Conservation (phyloP, 176 grass and related monocot species). For the Aegilops tauschii region DNA sequence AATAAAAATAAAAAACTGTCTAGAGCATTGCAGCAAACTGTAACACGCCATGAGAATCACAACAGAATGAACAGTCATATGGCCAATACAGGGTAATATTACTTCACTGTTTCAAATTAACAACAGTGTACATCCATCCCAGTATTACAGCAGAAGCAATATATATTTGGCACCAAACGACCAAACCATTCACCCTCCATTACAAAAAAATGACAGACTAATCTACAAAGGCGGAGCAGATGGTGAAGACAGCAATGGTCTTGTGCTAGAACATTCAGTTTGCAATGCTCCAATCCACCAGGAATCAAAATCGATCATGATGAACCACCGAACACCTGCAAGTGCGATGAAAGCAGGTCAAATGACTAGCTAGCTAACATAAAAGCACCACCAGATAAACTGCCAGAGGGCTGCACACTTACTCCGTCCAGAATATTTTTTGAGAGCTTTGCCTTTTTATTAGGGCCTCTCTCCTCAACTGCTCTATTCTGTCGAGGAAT, state of each 20-base stretch:
- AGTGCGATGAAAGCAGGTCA: not conserved
- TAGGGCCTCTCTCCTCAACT: conserved; percentile 26
- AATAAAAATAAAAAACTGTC: not conserved
- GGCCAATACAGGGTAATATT: not conserved
- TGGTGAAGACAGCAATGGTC: not conserved
- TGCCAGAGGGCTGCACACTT: conserved; percentile 15
- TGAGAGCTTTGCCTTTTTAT: conserved; percentile 60
- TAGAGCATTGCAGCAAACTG: not conserved
- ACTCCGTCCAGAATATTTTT: conserved; percentile 77
- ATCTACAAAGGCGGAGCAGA: not conserved
- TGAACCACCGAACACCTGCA: conserved; percentile 55
- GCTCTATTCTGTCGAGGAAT: conserved; percentile 70
- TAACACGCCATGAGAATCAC: not conserved
- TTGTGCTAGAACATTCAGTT: conserved; percentile 2
- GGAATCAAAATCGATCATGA: conserved; percentile 20
- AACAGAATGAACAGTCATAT: not conserved
- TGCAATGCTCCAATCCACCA: not conserved
- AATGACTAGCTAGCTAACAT: not conserved
- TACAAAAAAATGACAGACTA: not conserved
- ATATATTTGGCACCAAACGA: not conserved
- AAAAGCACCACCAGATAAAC: conserved; percentile 5
- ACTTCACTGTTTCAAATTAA: not conserved
- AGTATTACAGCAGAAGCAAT: not conserved
- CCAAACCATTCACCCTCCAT: not conserved
- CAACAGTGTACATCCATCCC: not conserved